Evolutionary conservation across 1,284 basidiomycete genomes (phyloP).

Genomic region (Fomes fomentarius): DNA sequence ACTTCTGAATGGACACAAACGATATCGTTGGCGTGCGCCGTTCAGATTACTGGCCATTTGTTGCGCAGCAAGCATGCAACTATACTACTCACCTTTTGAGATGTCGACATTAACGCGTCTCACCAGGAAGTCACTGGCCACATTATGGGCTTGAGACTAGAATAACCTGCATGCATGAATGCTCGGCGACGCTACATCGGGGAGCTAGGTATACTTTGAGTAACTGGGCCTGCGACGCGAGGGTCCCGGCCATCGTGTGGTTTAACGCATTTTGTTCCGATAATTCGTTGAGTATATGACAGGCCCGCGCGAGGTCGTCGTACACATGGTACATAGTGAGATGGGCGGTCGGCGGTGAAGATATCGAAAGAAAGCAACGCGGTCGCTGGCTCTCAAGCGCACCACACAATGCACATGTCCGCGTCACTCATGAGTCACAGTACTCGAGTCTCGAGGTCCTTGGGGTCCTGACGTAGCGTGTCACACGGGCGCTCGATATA

Average conservation of each 20-base stretch:
- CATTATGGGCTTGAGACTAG: slow-evolving; percentile 81
- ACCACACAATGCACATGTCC: too few relatives aligned
- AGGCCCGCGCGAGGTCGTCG: slow-evolving; percentile 72
- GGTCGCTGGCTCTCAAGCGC: neutral
- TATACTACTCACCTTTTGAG: slow-evolving; percentile 65
- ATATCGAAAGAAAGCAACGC: neutral
- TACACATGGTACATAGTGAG: slow-evolving; percentile 53
- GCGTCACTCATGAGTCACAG: too few relatives aligned
- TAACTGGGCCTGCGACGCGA: slow-evolving; percentile 76
- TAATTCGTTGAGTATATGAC: slow-evolving; percentile 82
- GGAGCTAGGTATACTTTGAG: slow-evolving; percentile 67
- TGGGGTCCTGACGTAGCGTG: neutral
- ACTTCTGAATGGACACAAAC: slow-evolving; percentile 58
- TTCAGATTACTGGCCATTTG: too few relatives aligned
- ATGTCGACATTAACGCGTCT: slow-evolving; percentile 95
- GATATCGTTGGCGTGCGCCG: too few relatives aligned
- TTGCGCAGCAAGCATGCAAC: neutral
- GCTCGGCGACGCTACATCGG: slow-evolving; percentile 13
- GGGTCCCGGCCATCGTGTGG: slow-evolving; percentile 72
- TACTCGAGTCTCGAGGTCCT: neutral
- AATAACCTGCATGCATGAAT: slow-evolving; percentile 26
- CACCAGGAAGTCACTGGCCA: slow-evolving; percentile 80
- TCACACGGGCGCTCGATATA: neutral
- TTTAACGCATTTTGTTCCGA: slow-evolving; percentile 88
- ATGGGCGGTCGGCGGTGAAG: neutral